phyloP scores from a whole-genome alignment of 768 basidiomycete genomes.

The Leccinum obscurum region DNA sequence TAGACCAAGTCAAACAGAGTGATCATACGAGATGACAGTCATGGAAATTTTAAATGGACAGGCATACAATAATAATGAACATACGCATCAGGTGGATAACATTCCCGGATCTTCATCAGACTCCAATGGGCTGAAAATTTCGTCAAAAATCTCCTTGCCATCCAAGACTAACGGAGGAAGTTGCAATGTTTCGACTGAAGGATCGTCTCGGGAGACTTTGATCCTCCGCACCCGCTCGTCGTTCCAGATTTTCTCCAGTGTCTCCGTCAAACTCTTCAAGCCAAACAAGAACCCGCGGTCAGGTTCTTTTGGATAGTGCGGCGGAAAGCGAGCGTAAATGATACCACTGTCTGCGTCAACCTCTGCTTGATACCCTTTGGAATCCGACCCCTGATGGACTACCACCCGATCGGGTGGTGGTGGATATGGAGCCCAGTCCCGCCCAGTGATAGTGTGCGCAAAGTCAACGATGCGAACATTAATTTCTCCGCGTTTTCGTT shows the following conservation, averaged over 20 bases:
- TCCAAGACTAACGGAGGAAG: constrained; percentile 67
- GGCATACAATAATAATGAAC: neutral
- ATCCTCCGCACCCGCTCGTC: constrained; percentile 74
- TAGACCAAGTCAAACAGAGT: constrained; percentile 10
- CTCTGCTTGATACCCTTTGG: constrained; percentile 78
- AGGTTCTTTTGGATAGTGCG: constrained; percentile 84
- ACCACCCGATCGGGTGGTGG: constrained; percentile 40
- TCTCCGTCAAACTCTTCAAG: constrained; percentile 72
- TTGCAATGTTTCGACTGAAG: constrained; percentile 44
- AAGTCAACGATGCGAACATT: constrained; percentile 98
- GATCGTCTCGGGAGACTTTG: constrained; percentile 61
- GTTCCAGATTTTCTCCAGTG: constrained; percentile 85
- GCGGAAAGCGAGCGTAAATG: constrained; percentile 91
- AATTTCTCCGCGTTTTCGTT: constrained; percentile 84
- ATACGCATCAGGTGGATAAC: constrained; percentile 59
- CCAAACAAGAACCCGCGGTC: constrained; percentile 96
- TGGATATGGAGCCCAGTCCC: constrained; percentile 79
- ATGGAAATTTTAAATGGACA: neutral
- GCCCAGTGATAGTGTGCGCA: constrained; percentile 95
- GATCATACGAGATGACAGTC: neutral
- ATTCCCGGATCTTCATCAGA: constrained; percentile 70
- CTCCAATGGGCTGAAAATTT: constrained; percentile 56
- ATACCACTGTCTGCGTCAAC: constrained; percentile 82
- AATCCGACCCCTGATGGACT: constrained; percentile 50
- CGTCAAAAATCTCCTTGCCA: constrained; percentile 78